Percentiles rank a stretch among this genome's conserved stretches.
Evolutionary conservation across 345 rosid species (phyloP).

Genomic region (Aegle marmelos): DNA sequence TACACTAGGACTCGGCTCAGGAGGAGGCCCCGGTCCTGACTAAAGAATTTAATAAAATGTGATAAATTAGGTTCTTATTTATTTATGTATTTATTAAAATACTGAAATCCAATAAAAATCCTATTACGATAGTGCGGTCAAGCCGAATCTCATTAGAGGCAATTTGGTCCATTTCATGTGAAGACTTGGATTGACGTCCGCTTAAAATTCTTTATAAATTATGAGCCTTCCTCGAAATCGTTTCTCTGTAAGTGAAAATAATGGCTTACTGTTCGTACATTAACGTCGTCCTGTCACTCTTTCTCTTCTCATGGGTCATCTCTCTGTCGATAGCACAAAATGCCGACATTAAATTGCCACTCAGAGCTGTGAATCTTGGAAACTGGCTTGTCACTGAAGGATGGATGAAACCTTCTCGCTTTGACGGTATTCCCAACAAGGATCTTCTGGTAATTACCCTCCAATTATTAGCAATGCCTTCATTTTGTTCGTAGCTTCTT

Average conservation of each 20-base stretch:
- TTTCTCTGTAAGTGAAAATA: background rate
- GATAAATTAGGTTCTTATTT: no score
- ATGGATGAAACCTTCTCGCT: conserved; percentile 34
- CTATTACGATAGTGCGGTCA: no score
- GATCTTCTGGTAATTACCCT: conserved; percentile 25
- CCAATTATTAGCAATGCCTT: no score
- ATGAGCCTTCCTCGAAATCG: background rate
- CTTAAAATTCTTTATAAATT: background rate
- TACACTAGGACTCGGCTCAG: no score
- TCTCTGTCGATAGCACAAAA: background rate
- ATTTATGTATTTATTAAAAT: no score
- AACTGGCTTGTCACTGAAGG: conserved; percentile 28
- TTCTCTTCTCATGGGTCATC: background rate
- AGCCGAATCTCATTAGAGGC: no score
- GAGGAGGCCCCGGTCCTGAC: no score
- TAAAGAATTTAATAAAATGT: no score
- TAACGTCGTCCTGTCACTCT: background rate
- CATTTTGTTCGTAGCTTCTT: no score
- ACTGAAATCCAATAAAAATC: no score
- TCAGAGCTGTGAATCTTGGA: conserved; percentile 24
- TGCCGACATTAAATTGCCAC: conserved; percentile 1
- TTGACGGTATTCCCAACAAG: conserved; percentile 30
- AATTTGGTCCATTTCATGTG: no score
- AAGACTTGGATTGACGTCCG: no score
- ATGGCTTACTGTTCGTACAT: background rate